Conservation (phyloP, 2,329 filamentous ascomycete species). For the Penicillium griseofulvum region DNA sequence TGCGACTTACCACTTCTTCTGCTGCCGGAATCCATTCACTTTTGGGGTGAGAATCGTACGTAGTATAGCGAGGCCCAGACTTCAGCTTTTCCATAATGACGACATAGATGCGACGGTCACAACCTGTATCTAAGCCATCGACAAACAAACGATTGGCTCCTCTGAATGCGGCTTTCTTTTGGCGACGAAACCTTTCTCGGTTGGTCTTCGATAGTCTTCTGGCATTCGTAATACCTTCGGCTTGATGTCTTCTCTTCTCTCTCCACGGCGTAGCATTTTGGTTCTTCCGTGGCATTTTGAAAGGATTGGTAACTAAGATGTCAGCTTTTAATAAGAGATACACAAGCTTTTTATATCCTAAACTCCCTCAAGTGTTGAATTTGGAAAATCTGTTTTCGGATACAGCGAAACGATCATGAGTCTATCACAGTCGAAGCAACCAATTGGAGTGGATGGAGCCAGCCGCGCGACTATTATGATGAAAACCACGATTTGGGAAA, state of each 20-base stretch:
- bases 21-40: not conserved
- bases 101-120: not conserved
- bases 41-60: constrained; percentile 2
- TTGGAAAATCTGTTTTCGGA: not conserved
- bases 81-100: not conserved
- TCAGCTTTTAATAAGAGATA: not conserved
- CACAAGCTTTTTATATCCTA: not conserved
- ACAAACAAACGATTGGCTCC: constrained; percentile 2
- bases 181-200: not conserved
- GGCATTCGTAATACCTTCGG: not conserved
- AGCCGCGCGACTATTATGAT: not conserved
- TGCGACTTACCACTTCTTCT: constrained; percentile 1
- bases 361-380: not conserved
- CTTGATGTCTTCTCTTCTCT: not conserved
- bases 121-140: not conserved
- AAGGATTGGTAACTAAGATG: not conserved
- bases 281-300: not conserved
- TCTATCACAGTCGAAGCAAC: not conserved
- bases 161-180: not conserved
- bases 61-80: not conserved
- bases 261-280: not conserved
- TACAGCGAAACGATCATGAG: not conserved
- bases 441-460: not conserved
- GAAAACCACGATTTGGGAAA: not conserved
- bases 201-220: not conserved